phyloP scores from a whole-genome alignment of 139 green algal species.

The Coccomyxa sp. region DNA sequence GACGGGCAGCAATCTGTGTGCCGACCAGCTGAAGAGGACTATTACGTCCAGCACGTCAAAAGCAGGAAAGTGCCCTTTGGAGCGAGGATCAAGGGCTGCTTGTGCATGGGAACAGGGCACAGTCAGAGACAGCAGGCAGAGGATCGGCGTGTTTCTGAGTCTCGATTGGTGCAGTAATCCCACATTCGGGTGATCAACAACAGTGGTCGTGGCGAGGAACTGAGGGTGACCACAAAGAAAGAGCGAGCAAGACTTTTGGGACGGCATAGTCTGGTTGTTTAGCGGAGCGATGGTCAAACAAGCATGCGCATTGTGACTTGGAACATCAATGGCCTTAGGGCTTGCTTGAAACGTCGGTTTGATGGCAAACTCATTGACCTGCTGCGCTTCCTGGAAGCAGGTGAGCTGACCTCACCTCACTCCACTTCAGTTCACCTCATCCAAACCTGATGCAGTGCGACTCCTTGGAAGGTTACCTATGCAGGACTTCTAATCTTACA shows the following conservation, averaged over 20 bases:
- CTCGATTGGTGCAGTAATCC: background rate
- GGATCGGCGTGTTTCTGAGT: background rate
- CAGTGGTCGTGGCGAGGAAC: background rate
- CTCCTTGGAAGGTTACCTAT: background rate
- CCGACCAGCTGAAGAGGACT: background rate
- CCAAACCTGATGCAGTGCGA: background rate
- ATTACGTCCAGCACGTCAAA: background rate
- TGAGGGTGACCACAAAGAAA: background rate
- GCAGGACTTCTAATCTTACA: background rate
- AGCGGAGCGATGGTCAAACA: background rate
- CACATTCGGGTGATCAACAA: background rate
- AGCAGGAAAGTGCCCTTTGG: background rate
- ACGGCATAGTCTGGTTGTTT: background rate
- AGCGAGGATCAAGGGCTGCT: background rate
- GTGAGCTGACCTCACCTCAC: background rate
- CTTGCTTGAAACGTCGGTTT: background rate
- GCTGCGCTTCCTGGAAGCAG: constrained; percentile 12
- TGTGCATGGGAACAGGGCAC: background rate
- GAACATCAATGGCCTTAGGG: constrained; percentile 22
- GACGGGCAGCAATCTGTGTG: background rate
- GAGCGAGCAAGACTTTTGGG: background rate
- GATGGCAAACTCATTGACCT: constrained; percentile 2
- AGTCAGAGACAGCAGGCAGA: background rate
- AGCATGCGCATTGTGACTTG: constrained; percentile 16
- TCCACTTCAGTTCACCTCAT: no score